Base-by-base conservation (phyloP, 331 rosid genomes). In the Quercus lobata region DNA sequence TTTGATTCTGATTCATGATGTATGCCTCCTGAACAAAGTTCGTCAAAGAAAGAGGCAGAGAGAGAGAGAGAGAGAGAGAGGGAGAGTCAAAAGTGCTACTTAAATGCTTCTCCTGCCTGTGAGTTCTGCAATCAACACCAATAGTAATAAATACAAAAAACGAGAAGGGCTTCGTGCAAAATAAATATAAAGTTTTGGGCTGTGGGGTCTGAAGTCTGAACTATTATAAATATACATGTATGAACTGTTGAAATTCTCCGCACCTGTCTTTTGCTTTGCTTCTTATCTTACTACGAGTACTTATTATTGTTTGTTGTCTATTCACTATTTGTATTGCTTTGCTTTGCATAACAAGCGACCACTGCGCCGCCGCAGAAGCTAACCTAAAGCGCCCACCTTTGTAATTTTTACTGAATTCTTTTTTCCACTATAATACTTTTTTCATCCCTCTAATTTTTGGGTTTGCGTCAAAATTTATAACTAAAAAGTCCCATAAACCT, bases 361-460 rank as follows among this genome's bases (percentile, higher is more conserved):
- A 22, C 75, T 56, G 82, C 78, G 89, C 89, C 92, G 90, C 86
- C 91, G 56, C 60, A 74, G 69, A 53, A 77, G 88, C 79, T 75
- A 60, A 76, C 57, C 74, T 78, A 70, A 55, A n/a, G 60, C 71
- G 66, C 1, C n/a, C 9, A 1, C 9, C 54, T 34, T 21, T 60
- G 0, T 69, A 14, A 27, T 8, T 46, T 11, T 37, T 32, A 18
- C 18, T 56, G 34, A 25, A 54, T 46, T 29, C 17, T 49, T 49
- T 49, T 49, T 49, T 49, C 5, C 5, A 49, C 54, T 49, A 12
- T 49, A 49, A 41, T 41, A 9, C 18, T 6, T 55, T 27, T 18
- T 24, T 25, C 18, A 5, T 14, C 68, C 14, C 65, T 9, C 25
- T 22, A n/a, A 49, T 49, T 49, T 49, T 49, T 49, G 55, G 55